A percentile compares a stretch with the other conserved stretches of the same genome.
These are phyloP conservation scores for Chondrus crispus DNA, from an alignment of 23 red algal genomes.

Conservation along the genomic window DNA sequence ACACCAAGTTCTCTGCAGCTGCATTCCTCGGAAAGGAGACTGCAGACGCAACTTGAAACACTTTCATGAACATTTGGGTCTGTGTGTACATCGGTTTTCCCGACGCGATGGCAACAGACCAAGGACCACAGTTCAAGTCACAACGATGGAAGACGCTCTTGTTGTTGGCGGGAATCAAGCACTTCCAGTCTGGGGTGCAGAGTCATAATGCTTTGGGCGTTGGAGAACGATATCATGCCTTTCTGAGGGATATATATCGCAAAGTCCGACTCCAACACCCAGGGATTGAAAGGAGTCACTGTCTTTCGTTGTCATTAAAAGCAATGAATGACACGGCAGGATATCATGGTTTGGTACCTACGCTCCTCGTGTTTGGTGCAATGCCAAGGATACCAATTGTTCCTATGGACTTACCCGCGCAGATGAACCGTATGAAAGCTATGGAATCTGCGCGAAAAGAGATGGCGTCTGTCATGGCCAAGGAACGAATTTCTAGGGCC, in stretches of 20 bases:
- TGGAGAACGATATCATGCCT: not conserved
- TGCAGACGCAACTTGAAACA: not conserved
- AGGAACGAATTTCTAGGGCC: not conserved
- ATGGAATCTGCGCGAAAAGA: not conserved
- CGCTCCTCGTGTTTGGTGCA: not conserved
- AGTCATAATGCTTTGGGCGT: not conserved
- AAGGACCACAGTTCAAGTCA: not conserved
- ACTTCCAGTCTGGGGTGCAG: not conserved
- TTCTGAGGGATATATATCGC: not conserved
- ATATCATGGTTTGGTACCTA: not conserved
- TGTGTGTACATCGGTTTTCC: not conserved
- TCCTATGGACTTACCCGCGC: not conserved
- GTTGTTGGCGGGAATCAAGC: not conserved
- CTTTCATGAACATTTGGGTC: not conserved
- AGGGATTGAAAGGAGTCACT: not conserved
- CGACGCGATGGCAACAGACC: not conserved
- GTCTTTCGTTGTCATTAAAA: too few species aligned
- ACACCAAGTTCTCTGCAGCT: slow-evolving; percentile 8
- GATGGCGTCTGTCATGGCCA: not conserved
- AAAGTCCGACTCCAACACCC: not conserved
- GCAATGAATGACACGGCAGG: not conserved
- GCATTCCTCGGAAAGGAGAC: not conserved
- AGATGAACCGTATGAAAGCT: not conserved
- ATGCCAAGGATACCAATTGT: not conserved
- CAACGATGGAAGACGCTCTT: not conserved